A percentile compares a stretch with the other conserved stretches of the same genome.
phyloP scores from a whole-genome alignment of 2,329 filamentous ascomycete genomes.

The Penicillium frequentans region DNA sequence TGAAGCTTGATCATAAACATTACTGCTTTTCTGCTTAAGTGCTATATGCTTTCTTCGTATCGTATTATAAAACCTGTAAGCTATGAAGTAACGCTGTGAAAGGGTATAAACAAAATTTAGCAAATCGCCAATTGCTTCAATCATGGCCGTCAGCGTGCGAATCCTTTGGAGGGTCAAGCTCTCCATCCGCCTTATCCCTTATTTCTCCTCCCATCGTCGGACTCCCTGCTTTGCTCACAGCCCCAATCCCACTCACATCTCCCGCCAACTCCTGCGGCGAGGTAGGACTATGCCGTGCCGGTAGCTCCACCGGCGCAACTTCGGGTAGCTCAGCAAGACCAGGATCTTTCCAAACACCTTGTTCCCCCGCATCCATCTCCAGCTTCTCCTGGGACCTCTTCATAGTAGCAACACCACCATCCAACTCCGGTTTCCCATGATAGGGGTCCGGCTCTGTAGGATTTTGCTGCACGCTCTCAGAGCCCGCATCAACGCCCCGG shows the following conservation, averaged over 20 bases:
- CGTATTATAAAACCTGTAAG: neutral
- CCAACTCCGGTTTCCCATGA: conserved; percentile 10
- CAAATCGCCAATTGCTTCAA: neutral
- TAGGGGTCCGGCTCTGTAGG: neutral
- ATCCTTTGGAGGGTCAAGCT: too few species aligned
- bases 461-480: neutral
- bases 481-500: neutral
- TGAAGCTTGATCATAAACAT: neutral
- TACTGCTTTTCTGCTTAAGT: neutral
- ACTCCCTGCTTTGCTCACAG: neutral
- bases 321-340: conserved; percentile 6
- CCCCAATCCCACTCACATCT: neutral
- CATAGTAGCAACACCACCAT: neutral
- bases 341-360: neutral
- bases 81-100: neutral
- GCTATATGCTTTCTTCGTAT: neutral
- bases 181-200: too few species aligned
- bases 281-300: neutral
- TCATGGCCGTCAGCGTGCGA: too few species aligned
- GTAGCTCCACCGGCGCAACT: neutral
- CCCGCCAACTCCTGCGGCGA: conserved; percentile 8
- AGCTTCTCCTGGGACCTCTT: neutral
- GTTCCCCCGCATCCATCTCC: conserved; percentile 3
- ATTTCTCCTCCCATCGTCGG: too few species aligned
- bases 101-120: neutral